Evolutionary conservation across 805 yeast species (phyloP).

Genomic region (Spathaspora sp.): DNA sequence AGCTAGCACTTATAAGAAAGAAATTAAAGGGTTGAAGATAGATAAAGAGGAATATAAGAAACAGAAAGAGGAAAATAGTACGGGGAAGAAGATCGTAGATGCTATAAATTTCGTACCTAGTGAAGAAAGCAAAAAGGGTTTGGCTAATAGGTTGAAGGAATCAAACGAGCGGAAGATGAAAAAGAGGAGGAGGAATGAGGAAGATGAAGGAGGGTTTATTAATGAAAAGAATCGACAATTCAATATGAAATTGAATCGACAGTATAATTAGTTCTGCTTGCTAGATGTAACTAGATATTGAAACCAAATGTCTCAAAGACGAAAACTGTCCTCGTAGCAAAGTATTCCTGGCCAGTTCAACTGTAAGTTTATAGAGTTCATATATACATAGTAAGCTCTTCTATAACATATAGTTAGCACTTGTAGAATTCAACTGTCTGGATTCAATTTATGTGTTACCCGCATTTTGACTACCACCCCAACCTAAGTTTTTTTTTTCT

Average conservation of each 20-base stretch:
- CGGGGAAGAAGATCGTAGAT: not conserved
- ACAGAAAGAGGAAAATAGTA: conserved; percentile 24
- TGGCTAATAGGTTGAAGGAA: conserved; percentile 31
- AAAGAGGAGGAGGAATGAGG: conserved; percentile 34
- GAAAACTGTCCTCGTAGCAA: not conserved
- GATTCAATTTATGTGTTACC: not conserved
- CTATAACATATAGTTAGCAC: not conserved
- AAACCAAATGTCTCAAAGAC: not conserved
- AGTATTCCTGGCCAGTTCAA: too few species aligned
- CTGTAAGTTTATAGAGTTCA: too few species aligned
- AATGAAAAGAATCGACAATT: conserved; percentile 74
- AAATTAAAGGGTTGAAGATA: conserved; percentile 32
- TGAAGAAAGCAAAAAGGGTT: conserved; percentile 16
- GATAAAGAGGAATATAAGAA: conserved; percentile 40
- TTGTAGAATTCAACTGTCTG: not conserved
- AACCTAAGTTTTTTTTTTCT: not conserved
- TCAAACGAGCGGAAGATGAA: conserved; percentile 32
- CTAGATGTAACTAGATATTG: not conserved
- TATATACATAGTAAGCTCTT: too few species aligned
- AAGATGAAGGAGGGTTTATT: conserved; percentile 43
- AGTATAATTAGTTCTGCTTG: conserved; percentile 32
- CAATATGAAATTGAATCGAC: conserved; percentile 62
- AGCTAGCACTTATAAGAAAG: conserved; percentile 55
- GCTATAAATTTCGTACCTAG: conserved; percentile 34
- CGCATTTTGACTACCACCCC: not conserved